Base-by-base conservation (phyloP, 2,329 filamentous ascomycete genomes). In the Alternaria sp. region DNA sequence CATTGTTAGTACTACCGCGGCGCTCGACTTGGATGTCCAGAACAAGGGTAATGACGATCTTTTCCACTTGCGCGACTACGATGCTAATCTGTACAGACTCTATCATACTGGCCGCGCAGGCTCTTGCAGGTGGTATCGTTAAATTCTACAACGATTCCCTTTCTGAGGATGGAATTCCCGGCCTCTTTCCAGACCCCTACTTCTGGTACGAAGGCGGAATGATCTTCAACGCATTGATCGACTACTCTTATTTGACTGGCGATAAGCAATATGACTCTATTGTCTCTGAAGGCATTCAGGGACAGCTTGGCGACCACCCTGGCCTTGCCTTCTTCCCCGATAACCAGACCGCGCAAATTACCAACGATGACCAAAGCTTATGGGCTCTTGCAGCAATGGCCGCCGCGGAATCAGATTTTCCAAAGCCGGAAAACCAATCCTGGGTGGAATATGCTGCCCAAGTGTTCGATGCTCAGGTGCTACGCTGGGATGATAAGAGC, bases 341-440 rank as follows among this genome's bases (percentile, higher is more conserved):
- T n/a, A 77, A 77, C 44, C 74, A 78, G 56, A 74, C 74, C 20
- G 66, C 60, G 24, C 48, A 8, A 12, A 53, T 90, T 68, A 89
- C 88, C 39, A 92, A 92, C 67, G 89, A 91, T 63, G 89, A 91
- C 71, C 88, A 91, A 70, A 87, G 86, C 47, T 89, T 88, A 68
- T 92, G 90, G 90, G 88, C 83, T 6, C 88, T 91, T 28, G 83
- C 87, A 11, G 85, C 88, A 51, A 82, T 92, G 70, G 81, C 87
- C 1, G 90, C 90, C 0, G 87, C 89, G 3, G 90, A 92, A 77
- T 81, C 85, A 54, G 87, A 87, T 72, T 88, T 88, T 54, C 84
- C 88, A 65, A 84, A 87, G 7, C 64, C 65, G 8, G 63, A 66
- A 24, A 51, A 60, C 32, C 49, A 53, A 8, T 44, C 60, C 36